Base-by-base conservation (phyloP, 805 yeast species). In the Teunomyces funiuensis region DNA sequence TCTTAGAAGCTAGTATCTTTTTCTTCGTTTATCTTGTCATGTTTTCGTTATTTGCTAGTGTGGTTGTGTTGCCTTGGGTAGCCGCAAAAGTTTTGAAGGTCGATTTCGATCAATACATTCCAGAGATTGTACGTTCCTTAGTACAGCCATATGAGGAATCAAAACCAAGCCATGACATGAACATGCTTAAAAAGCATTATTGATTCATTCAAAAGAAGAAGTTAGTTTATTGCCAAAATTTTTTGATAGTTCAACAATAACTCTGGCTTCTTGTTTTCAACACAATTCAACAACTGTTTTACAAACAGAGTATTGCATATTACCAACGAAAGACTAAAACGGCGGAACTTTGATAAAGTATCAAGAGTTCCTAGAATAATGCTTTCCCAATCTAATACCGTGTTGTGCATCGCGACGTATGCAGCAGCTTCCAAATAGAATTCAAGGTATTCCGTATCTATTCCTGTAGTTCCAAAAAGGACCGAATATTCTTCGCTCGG, bases 381-480 rank as follows among this genome's bases (percentile, higher is more conserved):
- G 2, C 22, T 15, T 16, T 49, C 37, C 51, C 58, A 50, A 6
- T 47, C 28, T 15, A 44, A 38, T 4, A 50, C 45, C 5, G 36
- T 34, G 18, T 43, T 25, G 10, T 19, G 29, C 6, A 36, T 25
- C 0, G 60, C 39, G 4, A 54, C 50, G 23, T 54, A 46, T 2
- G 47, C 46, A 5, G 65, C 52, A 3, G 83, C 74, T 20, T 73
- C 76, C 6, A 80, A 37, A 41, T 65, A 73, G 44, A 77, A 72
- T n/a, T 62, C 63, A 6, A 80, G 55, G 43, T 75, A 69, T 9
- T 70, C 74, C 0, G 72, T 50, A 28, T 80, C 85, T 1, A 81
- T 54, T 1, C 82, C 82, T 7, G 73, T 66, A 3, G 52, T 40
- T 6, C 54, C 49, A 41, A 76, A 80, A 2, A 73, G 44, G 8